Evolutionary conservation across 768 basidiomycete genomes (phyloP).

Genomic region (Hygrocybe punicea): DNA sequence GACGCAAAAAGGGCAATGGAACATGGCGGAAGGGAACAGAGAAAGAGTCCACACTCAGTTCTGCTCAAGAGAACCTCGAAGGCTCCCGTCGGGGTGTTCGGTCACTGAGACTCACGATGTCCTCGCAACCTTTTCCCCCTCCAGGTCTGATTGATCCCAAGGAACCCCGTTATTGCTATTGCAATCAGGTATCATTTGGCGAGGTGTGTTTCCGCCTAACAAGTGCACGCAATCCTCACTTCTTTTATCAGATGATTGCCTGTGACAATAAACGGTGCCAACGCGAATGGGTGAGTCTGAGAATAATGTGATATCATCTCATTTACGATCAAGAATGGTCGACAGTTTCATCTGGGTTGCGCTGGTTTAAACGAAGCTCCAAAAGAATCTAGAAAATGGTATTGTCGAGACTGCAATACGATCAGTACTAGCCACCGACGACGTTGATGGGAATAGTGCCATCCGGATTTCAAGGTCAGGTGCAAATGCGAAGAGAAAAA

Average conservation of each 20-base stretch:
- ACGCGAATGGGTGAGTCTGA: conserved; percentile 73
- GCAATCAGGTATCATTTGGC: conserved; percentile 75
- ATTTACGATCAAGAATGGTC: conserved; percentile 1
- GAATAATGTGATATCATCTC: neutral
- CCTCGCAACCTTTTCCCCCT: conserved; percentile 23
- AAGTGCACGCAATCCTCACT: conserved; percentile 5
- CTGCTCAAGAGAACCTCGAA: conserved; percentile 3
- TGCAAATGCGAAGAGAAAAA: neutral
- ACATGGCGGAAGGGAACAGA: conserved; percentile 6
- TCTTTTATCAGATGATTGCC: conserved; percentile 67
- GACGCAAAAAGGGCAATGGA: conserved; percentile 22
- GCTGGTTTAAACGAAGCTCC: conserved; percentile 58
- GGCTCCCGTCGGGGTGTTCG: neutral
- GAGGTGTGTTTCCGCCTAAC: conserved; percentile 47
- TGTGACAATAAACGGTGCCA: conserved; percentile 73
- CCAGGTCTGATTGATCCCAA: conserved; percentile 37
- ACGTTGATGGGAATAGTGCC: conserved; percentile 9
- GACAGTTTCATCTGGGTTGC: conserved; percentile 71
- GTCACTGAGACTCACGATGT: conserved; percentile 38
- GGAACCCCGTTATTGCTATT: conserved; percentile 75
- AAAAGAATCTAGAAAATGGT: conserved; percentile 60
- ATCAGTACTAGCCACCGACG: conserved; percentile 36
- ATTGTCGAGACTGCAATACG: conserved; percentile 59
- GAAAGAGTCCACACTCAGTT: conserved; percentile 21
- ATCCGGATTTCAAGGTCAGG: neutral